phyloP scores from a whole-genome alignment of 1,139 yeast species.

The Pichia cactophila region DNA sequence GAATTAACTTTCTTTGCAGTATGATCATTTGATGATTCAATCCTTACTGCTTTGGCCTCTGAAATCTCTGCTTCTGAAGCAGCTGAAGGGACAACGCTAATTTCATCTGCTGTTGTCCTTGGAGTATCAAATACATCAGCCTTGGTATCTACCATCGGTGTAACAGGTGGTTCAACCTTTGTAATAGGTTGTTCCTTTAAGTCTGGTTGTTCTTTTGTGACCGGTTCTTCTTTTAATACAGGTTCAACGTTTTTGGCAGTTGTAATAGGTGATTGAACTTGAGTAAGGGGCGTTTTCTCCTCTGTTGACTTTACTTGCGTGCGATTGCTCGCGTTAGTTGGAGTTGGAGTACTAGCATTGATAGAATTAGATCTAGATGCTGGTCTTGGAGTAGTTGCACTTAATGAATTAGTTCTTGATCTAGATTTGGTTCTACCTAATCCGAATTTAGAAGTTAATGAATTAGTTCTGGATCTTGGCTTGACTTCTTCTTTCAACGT shows the following conservation, averaged over 20 bases:
- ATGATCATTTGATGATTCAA: constrained; percentile 4
- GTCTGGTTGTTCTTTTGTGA: not conserved
- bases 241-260: too few species aligned
- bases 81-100: constrained; percentile 1
- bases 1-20: constrained; percentile 1
- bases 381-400: constrained; percentile 4
- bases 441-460: constrained; percentile 1
- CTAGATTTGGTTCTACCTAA: not conserved
- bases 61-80: constrained; percentile 7
- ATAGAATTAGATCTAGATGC: constrained; percentile 14
- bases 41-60: constrained; percentile 8
- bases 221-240: not conserved
- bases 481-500: constrained; percentile 2
- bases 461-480: constrained; percentile 21
- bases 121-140: not conserved
- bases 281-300: not conserved
- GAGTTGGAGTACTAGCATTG: constrained; percentile 2
- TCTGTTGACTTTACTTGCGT: not conserved
- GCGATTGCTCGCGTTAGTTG: not conserved
- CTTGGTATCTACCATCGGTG: not conserved
- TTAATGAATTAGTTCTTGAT: constrained; percentile 5
- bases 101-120: not conserved
- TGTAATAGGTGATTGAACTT: too few species aligned
- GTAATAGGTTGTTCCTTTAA: not conserved
- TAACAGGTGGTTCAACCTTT: constrained; percentile 10